Base-by-base conservation (phyloP, 805 yeast species). In the Suhomyces sp. region DNA sequence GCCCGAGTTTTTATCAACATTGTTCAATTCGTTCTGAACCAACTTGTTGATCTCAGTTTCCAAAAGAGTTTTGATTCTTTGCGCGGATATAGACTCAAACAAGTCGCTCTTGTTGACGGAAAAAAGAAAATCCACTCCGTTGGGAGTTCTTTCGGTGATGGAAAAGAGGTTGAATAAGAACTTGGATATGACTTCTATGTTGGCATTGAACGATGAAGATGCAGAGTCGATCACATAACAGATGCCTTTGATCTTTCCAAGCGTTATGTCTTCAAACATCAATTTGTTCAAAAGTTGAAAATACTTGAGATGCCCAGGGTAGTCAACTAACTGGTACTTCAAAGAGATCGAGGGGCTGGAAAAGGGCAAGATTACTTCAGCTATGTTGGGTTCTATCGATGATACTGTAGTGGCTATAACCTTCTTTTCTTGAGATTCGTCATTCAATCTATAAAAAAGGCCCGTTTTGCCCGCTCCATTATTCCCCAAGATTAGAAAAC, bases 251-350 rank as follows among this genome's bases (percentile, higher is more conserved):
- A 87, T 65, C 15, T 80, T 68, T 15, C 59, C 53, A 12, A 73
- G 63, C 1, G 71, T 64, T 24, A 72, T 61, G 43, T 72, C 74
- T 15, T 70, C 71, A 51, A 73, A 72, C 44, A 84, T 62, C 56
- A 78, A 71, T 51, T 80, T 79, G 49, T 79, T 78, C 53, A 83
- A 72, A 47, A 85, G 71, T 52, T 82, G 80, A 49, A 80, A 81
- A 58, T 92, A 81, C 67, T 89, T 90, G 50, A 80, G 71, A 69
- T 87, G 91, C n/a, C 97, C 97, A 2, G 99, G 99, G 55, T 84
- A 84, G 62, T 93, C 98, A 48, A 86, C 77, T 39, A 92, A 66
- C 54, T 78, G 81, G 61, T 54, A 75, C 27, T 57, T 51, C 72
- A 78, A 51, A 61, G 68, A 52, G 66, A 76, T 58, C 62, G 69